Percentiles rank a stretch among this genome's conserved stretches.
Conservation (phyloP, 2,329 filamentous ascomycete genomes). For the Fusarium sp. region DNA sequence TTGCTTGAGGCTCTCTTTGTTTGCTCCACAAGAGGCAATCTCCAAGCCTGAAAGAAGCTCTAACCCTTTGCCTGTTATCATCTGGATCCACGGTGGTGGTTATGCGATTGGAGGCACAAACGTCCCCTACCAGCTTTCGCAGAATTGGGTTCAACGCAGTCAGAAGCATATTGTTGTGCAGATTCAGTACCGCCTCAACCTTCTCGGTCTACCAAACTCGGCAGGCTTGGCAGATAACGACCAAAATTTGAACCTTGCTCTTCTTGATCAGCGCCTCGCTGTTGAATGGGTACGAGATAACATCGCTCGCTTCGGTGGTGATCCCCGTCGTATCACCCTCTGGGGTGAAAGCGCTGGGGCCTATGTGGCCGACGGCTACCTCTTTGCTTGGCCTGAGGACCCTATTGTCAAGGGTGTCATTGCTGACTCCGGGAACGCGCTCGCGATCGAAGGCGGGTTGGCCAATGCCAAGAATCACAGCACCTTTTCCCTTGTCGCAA, state of each 20-base stretch:
- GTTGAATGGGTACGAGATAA: slow-evolving; percentile 42
- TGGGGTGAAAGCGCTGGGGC: slow-evolving; percentile 42
- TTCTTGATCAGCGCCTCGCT: slow-evolving; percentile 40
- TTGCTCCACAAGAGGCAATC: slow-evolving; percentile 12
- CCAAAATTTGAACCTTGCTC: slow-evolving; percentile 31
- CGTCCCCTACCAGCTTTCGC: slow-evolving; percentile 32
- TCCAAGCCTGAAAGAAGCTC: accelerated
- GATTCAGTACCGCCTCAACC: slow-evolving; percentile 37
- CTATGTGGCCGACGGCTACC: slow-evolving; percentile 34
- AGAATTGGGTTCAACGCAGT: slow-evolving; percentile 35
- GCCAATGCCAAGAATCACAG: slow-evolving; percentile 24
- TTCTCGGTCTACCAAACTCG: slow-evolving; percentile 33
- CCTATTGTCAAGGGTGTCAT: slow-evolving; percentile 37
- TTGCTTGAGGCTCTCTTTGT: slow-evolving; percentile 35
- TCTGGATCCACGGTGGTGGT: slow-evolving; percentile 35
- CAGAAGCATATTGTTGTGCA: slow-evolving; percentile 41
- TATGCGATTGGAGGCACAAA: slow-evolving; percentile 28
- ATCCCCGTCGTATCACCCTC: slow-evolving; percentile 35
- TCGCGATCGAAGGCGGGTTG: slow-evolving; percentile 22
- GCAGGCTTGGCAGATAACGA: slow-evolving; percentile 1
- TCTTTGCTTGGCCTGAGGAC: slow-evolving; percentile 35
- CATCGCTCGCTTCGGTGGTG: slow-evolving; percentile 37
- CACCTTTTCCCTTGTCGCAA: slow-evolving; percentile 21
- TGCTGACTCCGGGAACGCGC: slow-evolving; percentile 37
- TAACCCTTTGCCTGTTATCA: slow-evolving; percentile 9